Conservation (phyloP, 2,329 filamentous ascomycete genomes). For the Stagonosporopsis rhizophila region DNA sequence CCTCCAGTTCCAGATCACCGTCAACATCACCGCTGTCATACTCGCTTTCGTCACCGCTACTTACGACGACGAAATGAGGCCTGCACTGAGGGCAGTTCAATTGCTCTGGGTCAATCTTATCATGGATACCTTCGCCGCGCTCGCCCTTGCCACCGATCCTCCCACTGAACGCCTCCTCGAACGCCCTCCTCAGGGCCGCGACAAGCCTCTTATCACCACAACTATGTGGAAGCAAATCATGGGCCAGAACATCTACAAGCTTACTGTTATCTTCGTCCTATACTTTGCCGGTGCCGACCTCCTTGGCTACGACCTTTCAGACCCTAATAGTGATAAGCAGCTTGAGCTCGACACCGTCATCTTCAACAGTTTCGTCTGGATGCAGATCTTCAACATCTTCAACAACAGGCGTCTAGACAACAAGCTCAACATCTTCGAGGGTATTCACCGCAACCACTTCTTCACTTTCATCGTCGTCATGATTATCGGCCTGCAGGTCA, state of each 20-base stretch:
- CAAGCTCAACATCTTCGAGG: slow-evolving; percentile 67
- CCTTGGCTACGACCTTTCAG: slow-evolving; percentile 58
- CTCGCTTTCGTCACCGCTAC: slow-evolving; percentile 98
- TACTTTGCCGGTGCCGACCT: slow-evolving; percentile 68
- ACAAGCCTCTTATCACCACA: slow-evolving; percentile 77
- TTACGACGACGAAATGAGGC: slow-evolving; percentile 80
- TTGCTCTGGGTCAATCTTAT: slow-evolving; percentile 98
- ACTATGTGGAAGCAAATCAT: slow-evolving; percentile 72
- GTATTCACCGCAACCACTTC: slow-evolving; percentile 63
- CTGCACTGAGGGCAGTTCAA: slow-evolving; percentile 93
- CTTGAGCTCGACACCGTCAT: slow-evolving; percentile 67
- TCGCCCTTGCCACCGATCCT: slow-evolving; percentile 94
- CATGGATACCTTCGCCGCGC: slow-evolving; percentile 93
- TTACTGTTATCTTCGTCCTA: slow-evolving; percentile 64
- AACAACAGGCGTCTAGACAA: slow-evolving; percentile 71
- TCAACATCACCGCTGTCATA: slow-evolving; percentile 96
- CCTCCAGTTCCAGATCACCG: slow-evolving; percentile 94
- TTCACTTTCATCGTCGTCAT: slow-evolving; percentile 65
- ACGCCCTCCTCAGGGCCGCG: slow-evolving; percentile 83
- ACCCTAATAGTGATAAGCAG: slow-evolving; percentile 28
- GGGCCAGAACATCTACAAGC: slow-evolving; percentile 67
- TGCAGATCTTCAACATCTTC: slow-evolving; percentile 75
- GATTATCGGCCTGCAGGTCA: slow-evolving; percentile 64
- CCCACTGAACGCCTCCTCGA: slow-evolving; percentile 95
- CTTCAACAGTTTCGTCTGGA: slow-evolving; percentile 76